Base-by-base conservation (phyloP, 2,329 filamentous ascomycete species). In the Clonostachys rosea region DNA sequence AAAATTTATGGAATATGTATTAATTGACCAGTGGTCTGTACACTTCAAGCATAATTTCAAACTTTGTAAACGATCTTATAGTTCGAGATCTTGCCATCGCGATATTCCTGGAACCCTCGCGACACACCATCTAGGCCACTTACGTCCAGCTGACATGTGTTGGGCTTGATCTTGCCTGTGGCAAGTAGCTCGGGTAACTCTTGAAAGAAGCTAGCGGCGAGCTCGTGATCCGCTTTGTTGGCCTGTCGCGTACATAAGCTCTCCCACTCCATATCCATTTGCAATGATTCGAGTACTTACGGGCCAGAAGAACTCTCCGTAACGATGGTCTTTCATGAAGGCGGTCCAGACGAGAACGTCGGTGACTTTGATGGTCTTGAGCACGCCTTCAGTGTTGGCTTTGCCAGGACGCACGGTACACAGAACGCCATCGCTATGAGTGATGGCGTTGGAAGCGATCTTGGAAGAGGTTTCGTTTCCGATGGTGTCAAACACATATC, bases 271-370 rank as follows among this genome's bases (percentile, higher is more conserved):
- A 16, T 37, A 13, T 16, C 16, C 16, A 6, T 5, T 5, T 6
- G 16, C n/a, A 10, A 16, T 9, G 14, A 47, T 17, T 14, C 8
- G 5, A 14, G 6, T 5, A 62, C 62, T 54, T 48, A 70, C 69
- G 6, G 65, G 61, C 61, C 61, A 73, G 35, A 56, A 51, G 34
- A 67, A 63, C 0, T 56, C 48, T 2, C 60, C 58, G 49, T 70
- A 71, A 3, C 53, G 43, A 43, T 68, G 63, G 5, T 70, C 63
- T 46, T 69, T 68, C 33, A 68, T 47, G 41, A 73, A 73, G 2
- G 60, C 62, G 3, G 65, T 70, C 64, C 65, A 70, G 1, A 73
- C 66, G n/a, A 72, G 52, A 5, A 74, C 67, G 52, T 70, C 64
- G 0, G 62, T 68, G 3, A 73, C 63, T 17, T 58, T 60, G 5